Percentiles rank a stretch among this genome's conserved stretches.
These are phyloP conservation scores for Alternaria sp. DNA, from an alignment of 2,329 filamentous ascomycete genomes.

Conservation along the genomic window DNA sequence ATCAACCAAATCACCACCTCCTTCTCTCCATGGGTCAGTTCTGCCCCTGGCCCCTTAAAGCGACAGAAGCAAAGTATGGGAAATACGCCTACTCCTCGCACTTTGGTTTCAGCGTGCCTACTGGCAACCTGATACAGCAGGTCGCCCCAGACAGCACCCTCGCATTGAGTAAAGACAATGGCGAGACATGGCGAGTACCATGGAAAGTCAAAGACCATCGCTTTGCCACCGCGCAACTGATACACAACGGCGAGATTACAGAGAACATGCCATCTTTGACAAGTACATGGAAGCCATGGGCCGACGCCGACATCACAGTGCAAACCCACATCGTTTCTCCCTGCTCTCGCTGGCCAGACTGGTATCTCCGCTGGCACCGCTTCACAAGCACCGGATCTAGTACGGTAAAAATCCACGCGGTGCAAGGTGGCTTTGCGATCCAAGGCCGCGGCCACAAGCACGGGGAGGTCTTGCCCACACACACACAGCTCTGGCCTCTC, in stretches of 20 bases:
- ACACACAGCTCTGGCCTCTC: conserved; percentile 1
- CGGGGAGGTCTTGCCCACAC: conserved; percentile 31
- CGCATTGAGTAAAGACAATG: conserved; percentile 50
- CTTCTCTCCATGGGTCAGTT: conserved; percentile 47
- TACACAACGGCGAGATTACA: not conserved
- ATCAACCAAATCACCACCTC: conserved; percentile 46
- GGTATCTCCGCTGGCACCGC: conserved; percentile 39
- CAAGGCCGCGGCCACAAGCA: conserved; percentile 34
- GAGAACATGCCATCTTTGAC: conserved; percentile 27
- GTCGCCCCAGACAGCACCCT: conserved; percentile 54
- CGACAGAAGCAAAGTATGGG: conserved; percentile 49
- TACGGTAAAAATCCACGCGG: conserved; percentile 12
- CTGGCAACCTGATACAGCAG: conserved; percentile 51
- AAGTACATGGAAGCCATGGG: conserved; percentile 45
- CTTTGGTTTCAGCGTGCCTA: conserved; percentile 53
- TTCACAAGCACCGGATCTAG: conserved; percentile 22
- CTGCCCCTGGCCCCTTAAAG: conserved; percentile 50
- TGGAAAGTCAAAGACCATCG: conserved; percentile 39
- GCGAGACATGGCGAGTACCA: conserved; percentile 53
- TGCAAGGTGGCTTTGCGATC: conserved; percentile 45
- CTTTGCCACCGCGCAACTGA: conserved; percentile 18
- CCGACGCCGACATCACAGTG: conserved; percentile 37
- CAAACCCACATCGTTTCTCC: conserved; percentile 37
- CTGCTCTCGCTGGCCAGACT: conserved; percentile 40
- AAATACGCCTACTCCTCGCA: conserved; percentile 50